These are phyloP conservation scores for Neopestalotiopsis sp. DNA, from an alignment of 2,329 filamentous ascomycete genomes.

Conservation along the genomic window DNA sequence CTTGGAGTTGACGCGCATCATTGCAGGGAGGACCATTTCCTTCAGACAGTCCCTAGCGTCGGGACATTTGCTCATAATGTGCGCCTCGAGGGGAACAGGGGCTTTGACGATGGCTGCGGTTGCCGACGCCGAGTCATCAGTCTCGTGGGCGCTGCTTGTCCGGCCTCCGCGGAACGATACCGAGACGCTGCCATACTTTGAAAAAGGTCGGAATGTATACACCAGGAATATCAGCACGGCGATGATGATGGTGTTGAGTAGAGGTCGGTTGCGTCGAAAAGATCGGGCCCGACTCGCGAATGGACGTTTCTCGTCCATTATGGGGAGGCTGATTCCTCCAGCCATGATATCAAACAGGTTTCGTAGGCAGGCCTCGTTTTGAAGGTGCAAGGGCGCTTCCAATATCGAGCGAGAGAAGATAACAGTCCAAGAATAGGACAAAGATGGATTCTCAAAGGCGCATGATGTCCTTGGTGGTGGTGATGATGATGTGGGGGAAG, in stretches of 20 bases:
- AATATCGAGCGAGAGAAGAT: background rate
- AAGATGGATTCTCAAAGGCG: background rate
- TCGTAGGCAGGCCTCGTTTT: background rate
- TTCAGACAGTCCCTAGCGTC: slow-evolving; percentile 86
- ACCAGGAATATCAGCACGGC: slow-evolving; percentile 29
- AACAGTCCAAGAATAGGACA: background rate
- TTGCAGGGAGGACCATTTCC: slow-evolving; percentile 81
- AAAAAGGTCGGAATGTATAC: slow-evolving; percentile 24
- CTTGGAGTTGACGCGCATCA: slow-evolving; percentile 81
- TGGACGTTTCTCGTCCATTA: slow-evolving; percentile 35
- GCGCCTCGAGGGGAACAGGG: slow-evolving; percentile 82
- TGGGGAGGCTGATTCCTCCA: slow-evolving; percentile 33
- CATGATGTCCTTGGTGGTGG: background rate
- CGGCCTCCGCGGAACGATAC: slow-evolving; percentile 8
- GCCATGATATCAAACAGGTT: slow-evolving; percentile 27
- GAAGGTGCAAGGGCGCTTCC: background rate
- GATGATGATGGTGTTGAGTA: slow-evolving; percentile 28
- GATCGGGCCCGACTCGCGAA: slow-evolving; percentile 23
- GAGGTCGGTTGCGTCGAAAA: slow-evolving; percentile 31
- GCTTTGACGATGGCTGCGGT: slow-evolving; percentile 20
- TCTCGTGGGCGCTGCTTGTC: background rate
- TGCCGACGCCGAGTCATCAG: background rate
- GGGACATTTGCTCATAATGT: slow-evolving; percentile 97
- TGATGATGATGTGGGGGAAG: background rate
- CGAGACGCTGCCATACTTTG: slow-evolving; percentile 24